Percentiles rank a stretch among this genome's conserved stretches.
phyloP scores from a whole-genome alignment of 371 early-diverging fungal species.

The Dinochytrium kinnereticum region DNA sequence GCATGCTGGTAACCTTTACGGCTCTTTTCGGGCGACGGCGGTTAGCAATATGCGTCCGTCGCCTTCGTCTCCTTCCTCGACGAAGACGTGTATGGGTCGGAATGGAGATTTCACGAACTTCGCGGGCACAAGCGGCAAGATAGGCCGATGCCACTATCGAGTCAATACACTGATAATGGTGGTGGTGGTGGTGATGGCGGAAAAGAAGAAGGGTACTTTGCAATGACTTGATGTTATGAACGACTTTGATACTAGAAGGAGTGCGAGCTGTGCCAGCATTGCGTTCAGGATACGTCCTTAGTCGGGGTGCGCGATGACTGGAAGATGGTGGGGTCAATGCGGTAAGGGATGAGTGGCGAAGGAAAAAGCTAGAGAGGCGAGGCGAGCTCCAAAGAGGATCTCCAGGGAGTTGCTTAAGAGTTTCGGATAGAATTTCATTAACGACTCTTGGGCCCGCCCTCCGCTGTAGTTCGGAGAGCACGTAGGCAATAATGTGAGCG shows the following conservation, averaged over 20 bases:
- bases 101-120: background rate
- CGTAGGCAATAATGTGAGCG: no score
- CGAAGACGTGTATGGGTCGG: background rate
- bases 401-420: background rate
- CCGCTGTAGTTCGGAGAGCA: no score
- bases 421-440: background rate
- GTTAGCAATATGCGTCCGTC: no score
- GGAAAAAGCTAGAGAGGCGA: background rate
- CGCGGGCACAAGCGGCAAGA: slow-evolving; percentile 4
- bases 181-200: background rate
- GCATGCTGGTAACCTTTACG: background rate
- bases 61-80: no score
- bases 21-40: background rate
- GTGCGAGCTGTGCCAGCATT: no score
- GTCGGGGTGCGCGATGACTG: no score
- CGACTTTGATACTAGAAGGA: no score
- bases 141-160: background rate
- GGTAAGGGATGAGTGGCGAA: background rate
- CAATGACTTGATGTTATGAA: no score
- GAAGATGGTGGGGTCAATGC: no score
- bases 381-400: background rate
- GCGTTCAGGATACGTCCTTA: no score
- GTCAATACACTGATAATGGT: background rate
- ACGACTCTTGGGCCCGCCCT: no score
- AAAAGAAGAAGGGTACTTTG: background rate